Evolutionary conservation across 2,329 filamentous ascomycete genomes (phyloP).

Genomic region (Claviceps africana): DNA sequence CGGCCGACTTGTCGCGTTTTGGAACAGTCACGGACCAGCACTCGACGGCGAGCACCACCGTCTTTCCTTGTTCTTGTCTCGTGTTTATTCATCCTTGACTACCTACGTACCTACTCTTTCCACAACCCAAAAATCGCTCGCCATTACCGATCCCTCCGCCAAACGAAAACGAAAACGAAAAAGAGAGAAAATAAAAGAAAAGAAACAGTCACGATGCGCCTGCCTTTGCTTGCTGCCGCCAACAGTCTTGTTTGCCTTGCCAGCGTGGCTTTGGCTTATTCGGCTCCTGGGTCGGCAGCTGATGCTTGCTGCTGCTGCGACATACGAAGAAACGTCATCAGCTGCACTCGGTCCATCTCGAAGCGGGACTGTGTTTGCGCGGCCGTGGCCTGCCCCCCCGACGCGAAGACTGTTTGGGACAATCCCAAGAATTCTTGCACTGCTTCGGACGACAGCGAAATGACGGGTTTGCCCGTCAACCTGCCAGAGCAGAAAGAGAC

Average conservation of each 20-base stretch:
- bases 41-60: no score
- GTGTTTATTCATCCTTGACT: neutral
- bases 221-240: constrained; percentile 8
- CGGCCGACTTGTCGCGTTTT: no score
- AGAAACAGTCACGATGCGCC: constrained; percentile 10
- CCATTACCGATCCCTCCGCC: neutral
- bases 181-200: no score
- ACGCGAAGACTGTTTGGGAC: constrained; percentile 9
- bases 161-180: neutral
- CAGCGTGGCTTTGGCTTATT: constrained; percentile 1
- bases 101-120: no score
- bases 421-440: neutral
- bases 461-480: neutral
- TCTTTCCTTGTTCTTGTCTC: neutral
- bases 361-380: constrained; percentile 15
- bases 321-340: constrained; percentile 10
- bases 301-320: constrained; percentile 23
- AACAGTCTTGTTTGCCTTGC: constrained; percentile 5
- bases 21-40: no score
- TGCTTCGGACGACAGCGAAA: neutral
- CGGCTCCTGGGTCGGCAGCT: constrained; percentile 1
- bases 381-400: constrained; percentile 12
- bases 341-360: constrained; percentile 11
- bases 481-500: neutral
- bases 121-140: no score